Conservation (phyloP, 345 rosid species). For the Sisymbrium irio region DNA sequence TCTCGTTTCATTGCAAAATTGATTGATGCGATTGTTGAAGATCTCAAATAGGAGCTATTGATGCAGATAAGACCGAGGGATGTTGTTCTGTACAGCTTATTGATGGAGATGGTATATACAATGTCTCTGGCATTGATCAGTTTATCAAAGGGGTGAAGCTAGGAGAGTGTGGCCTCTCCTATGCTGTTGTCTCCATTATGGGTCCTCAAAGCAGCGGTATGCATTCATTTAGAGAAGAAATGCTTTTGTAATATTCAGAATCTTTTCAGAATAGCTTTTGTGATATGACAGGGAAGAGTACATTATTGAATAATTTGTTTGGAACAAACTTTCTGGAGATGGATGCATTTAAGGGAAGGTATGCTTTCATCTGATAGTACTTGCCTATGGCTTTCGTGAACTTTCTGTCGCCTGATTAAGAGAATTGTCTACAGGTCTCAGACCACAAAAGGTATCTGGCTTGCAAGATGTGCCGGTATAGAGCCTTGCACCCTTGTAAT, state of each 20-base stretch:
- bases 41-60: neutral
- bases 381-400: neutral
- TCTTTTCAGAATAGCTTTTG: neutral
- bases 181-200: conserved; percentile 93
- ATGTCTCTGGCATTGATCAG: conserved; percentile 51
- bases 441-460: conserved; percentile 97
- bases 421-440: conserved; percentile 57
- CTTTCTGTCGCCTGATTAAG: conserved; percentile 2
- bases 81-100: conserved; percentile 78
- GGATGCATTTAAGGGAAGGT: conserved; percentile 98
- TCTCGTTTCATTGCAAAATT: neutral
- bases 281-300: conserved; percentile 84
- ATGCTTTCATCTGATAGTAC: conserved; percentile 24
- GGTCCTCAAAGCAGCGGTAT: conserved; percentile 98
- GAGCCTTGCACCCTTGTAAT: conserved; percentile 93
- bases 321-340: conserved; percentile 85
- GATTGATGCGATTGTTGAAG: neutral
- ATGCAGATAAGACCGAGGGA: conserved; percentile 43
- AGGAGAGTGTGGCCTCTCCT: conserved; percentile 79
- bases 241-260: neutral
- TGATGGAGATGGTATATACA: conserved; percentile 79
- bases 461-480: conserved; percentile 77
- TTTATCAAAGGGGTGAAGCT: conserved; percentile 69
- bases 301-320: conserved; percentile 76
- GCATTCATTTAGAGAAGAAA: neutral